Evolutionary conservation across 371 early-diverging fungal genomes (phyloP).

Genomic region (Mycotypha africana): DNA sequence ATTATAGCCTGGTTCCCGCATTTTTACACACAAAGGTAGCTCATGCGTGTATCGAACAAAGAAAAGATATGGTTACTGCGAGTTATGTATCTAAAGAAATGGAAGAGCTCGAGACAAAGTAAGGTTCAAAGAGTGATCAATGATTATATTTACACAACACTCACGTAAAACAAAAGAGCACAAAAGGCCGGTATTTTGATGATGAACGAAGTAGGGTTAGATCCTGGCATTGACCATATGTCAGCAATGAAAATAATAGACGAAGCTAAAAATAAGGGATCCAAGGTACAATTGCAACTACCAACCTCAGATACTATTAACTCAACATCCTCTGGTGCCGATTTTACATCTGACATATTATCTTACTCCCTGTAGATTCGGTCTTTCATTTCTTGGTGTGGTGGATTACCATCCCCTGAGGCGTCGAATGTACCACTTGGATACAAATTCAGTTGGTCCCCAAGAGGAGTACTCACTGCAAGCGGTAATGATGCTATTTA

Average conservation of each 20-base stretch:
- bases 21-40: conserved; percentile 86
- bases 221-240: conserved; percentile 97
- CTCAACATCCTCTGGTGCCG: too few relatives aligned
- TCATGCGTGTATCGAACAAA: conserved; percentile 71
- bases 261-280: conserved; percentile 61
- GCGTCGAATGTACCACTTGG: conserved; percentile 81
- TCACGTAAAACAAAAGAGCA: conserved; percentile 48
- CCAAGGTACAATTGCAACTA: conserved; percentile 22
- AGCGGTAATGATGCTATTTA: conserved; percentile 79
- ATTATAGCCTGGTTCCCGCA: conserved; percentile 84
- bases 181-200: conserved; percentile 79
- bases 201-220: conserved; percentile 96
- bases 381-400: conserved; percentile 86
- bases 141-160: background rate
- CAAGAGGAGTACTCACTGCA: conserved; percentile 83
- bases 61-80: conserved; percentile 95
- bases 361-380: conserved; percentile 43
- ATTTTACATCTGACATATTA: too few relatives aligned
- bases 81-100: conserved; percentile 94
- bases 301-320: too few relatives aligned
- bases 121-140: conserved; percentile 12
- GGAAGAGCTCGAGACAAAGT: conserved; percentile 66
- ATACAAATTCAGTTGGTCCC: conserved; percentile 91
- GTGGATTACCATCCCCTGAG: conserved; percentile 89
- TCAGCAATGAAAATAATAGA: conserved; percentile 96